Base-by-base conservation (phyloP, 108 stramenopile genomes). In the Pelagomonas calceolata region DNA sequence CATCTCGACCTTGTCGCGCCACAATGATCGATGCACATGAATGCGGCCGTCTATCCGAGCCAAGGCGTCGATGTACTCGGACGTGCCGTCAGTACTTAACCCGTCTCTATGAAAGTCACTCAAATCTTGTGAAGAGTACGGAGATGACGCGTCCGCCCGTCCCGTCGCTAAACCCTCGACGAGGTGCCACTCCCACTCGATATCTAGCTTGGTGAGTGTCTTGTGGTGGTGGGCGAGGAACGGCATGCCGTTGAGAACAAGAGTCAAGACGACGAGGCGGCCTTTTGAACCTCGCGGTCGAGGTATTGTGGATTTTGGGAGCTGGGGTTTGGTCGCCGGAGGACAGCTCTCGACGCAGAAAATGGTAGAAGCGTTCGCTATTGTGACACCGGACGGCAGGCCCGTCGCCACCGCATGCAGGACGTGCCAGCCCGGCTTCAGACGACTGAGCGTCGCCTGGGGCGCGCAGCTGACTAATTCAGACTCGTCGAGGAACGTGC, bases 1-100 rank as follows among this genome's bases (percentile, higher is more conserved):
- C 77, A 78, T 78, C 66, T 81, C 68, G 18, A 78, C 37, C 60
- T 81, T 81, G 74, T 81, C 80, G 10, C 71, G 71, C 76, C 79
- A 79, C 16, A 72, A 68, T 14, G 68, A 35, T 26, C 73, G 37
- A 68, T 74, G 73, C 17, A 74, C n/a, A n/a, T 63, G 18, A 12
- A 74, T 60, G 29, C 51, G 67, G 31, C 14, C 26, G 32, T 51
- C 51, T 5, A 36, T 16, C 35, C 34, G 66, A 5, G 34, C 44
- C 0, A 79, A 21, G 17, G 14, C 4, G 35, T 79, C 75, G 18
- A 79, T 39, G 66, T 68, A 79, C 45, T 76, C 67, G 37, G 71
- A 32, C 4, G 75, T 76, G 14, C 79, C 79, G 71, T 79, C 79
- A 4, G 68, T 33, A 0, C 68, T 70, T 9, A 75, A 34, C 7